Base-by-base conservation (phyloP, 2,329 filamentous ascomycete species). In the Domatiomyces catenatus region DNA sequence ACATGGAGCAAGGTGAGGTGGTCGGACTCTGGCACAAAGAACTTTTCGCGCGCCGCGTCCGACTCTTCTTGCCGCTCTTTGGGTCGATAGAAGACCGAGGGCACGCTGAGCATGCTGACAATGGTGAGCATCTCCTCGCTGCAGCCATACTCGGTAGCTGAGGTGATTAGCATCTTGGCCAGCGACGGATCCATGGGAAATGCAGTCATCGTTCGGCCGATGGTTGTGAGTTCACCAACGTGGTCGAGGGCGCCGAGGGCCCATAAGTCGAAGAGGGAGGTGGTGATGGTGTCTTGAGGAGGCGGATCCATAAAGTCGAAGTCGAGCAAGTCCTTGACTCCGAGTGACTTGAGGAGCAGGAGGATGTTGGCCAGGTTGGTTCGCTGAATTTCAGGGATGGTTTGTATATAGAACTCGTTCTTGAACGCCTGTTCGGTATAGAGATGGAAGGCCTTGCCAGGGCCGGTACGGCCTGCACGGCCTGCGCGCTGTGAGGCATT, bases 221-320 rank as follows among this genome's bases (percentile, higher is more conserved):
- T 77, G 0, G 79, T 73, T 0, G 92, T 98, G 22, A 98, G 75
- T 58, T 95, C 87, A 36, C 92, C 93, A 15, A 96, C 76, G 60
- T 98, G 95, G 64, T 95, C 87, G 10, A 98, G 70, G 0, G 92
- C 90, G 1, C 92, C 92, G 0, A 98, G 74, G 0, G 92, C 89
- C 92, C 92, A 98, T 0, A 98, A 78, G 61, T 98, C 92, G 68
- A 96, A 98, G 36, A 98, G 81, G 2, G 89, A 95, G 0, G 92
- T 98, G 0, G 87, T 90, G 58, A 98, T 96, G 0, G 89, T 95
- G 62, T 98, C 93, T 67, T 98, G 92, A 0, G 92, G 92, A 5
- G 92, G 92, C 1, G 92, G 92, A 59, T 98, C 92, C 90, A 98
- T 88, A 60, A 94, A 96, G 63, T 95, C 89, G 62, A 98, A 98